Evolutionary conservation across 768 basidiomycete species (phyloP).

Genomic region (Mycena belliarum): DNA sequence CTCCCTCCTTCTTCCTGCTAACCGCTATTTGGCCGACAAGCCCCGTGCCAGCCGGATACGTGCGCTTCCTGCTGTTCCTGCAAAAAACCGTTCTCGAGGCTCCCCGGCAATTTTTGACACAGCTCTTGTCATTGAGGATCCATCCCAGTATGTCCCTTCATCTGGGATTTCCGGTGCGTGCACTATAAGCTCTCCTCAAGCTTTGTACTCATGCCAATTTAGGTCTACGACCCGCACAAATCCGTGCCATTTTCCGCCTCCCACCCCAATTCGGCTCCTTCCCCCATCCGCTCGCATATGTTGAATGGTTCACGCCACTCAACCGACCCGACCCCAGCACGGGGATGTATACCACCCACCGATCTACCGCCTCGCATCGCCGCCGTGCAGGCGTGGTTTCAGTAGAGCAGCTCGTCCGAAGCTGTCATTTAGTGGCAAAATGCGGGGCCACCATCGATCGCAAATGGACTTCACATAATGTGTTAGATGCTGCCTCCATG

Average conservation of each 20-base stretch:
- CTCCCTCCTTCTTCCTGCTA: background rate
- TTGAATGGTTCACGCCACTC: background rate
- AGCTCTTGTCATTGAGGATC: slow-evolving; percentile 3
- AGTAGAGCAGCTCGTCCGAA: background rate
- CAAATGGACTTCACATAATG: background rate
- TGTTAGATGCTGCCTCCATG: slow-evolving; percentile 3
- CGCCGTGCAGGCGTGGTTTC: background rate
- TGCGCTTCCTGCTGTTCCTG: background rate
- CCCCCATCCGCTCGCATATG: background rate
- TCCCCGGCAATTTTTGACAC: slow-evolving; percentile 4
- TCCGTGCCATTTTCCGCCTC: slow-evolving; percentile 19
- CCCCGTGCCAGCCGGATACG: background rate
- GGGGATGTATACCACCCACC: background rate
- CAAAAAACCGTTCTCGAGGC: slow-evolving; percentile 3
- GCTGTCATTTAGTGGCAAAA: background rate
- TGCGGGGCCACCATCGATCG: background rate
- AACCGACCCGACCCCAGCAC: background rate
- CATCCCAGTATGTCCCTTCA: background rate
- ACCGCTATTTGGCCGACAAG: background rate
- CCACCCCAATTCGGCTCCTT: slow-evolving; percentile 10
- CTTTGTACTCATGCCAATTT: background rate
- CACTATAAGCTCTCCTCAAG: background rate
- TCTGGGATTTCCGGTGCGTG: background rate
- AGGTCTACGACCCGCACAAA: slow-evolving; percentile 26
- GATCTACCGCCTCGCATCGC: background rate